Base-by-base conservation (phyloP, 305 asterid species). In the Rubia balearica region DNA sequence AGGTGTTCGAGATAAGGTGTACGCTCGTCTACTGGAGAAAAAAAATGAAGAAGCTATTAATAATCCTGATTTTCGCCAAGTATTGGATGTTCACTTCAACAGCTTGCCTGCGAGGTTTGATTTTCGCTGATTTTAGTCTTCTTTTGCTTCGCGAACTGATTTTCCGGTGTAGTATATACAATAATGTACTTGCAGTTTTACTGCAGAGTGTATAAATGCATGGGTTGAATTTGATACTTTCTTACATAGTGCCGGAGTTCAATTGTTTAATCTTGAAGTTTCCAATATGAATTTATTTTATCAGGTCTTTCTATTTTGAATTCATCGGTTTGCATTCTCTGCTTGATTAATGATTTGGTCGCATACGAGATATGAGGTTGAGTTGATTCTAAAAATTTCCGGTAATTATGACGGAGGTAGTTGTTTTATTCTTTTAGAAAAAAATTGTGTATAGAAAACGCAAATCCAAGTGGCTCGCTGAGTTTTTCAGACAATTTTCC, bases 41-140 rank as follows among this genome's bases (percentile, higher is more conserved):
- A 81, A 87, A 46, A 86, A 89, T 75, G 89, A 82, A 12, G 97
- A 90, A 72, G 96, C 86, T 16, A 69, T 84, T 81, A 73, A 40
- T 43, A 80, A 82, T 85, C 96, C 88, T 71, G 88, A 81, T 71
- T 79, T 90, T 68, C 90, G 85, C 45, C 87, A 90, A 68, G 88
- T 66, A 82, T 73, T 93, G 83, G 97, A 88, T 71, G 84, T 87
- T 74, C 98, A 93, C 84, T 93, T 93, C 82, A 81, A 81, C 78
- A 90, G 97, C 75, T 84, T 93, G 76, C 98, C 97, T 73, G 78
- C 82, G 38, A 93, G 98, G 97, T 93, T 17, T 6, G 70, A 4
- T 38, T 61, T 65, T 16, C 17, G 10, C 4, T 68, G 46, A 48
- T 65, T 49, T 30, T 9, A 14, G 9, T 16, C 33, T 38, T 45